These are phyloP conservation scores for Rhytidhysteron rufulum DNA, from an alignment of 2,329 filamentous ascomycete species.

Conservation along the genomic window DNA sequence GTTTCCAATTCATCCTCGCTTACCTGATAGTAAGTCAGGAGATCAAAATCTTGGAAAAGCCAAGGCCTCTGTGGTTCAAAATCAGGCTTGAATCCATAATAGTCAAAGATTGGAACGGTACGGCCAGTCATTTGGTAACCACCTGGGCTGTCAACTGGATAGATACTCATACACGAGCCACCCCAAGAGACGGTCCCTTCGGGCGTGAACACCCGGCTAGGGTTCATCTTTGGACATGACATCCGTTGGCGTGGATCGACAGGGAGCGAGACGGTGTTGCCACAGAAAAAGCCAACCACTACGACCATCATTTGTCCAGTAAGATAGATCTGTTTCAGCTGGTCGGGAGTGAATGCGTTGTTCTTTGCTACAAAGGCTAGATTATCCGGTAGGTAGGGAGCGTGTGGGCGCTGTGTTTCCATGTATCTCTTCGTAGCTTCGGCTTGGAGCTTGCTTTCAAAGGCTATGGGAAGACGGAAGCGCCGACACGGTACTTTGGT, in stretches of 20 bases:
- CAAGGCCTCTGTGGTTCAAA: slow-evolving; percentile 48
- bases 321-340: slow-evolving; percentile 51
- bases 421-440: slow-evolving; percentile 59
- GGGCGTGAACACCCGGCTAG: slow-evolving; percentile 54
- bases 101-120: slow-evolving; percentile 53
- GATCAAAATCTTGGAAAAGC: slow-evolving; percentile 56
- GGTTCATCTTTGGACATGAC: slow-evolving; percentile 55
- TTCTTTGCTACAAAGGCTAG: slow-evolving; percentile 55
- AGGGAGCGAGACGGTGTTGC: slow-evolving; percentile 50
- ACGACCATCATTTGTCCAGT: slow-evolving; percentile 51
- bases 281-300: slow-evolving; percentile 54
- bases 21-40: slow-evolving; percentile 54
- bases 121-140: slow-evolving; percentile 54
- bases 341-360: slow-evolving; percentile 49
- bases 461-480: slow-evolving; percentile 42
- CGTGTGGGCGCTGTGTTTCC: slow-evolving; percentile 58
- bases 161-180: slow-evolving; percentile 52
- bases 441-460: slow-evolving; percentile 40
- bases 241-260: slow-evolving; percentile 53
- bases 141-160: slow-evolving; percentile 55
- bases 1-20: slow-evolving; percentile 49
- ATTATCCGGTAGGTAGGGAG: slow-evolving; percentile 61
- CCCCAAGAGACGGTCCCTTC: slow-evolving; percentile 56
- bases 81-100: slow-evolving; percentile 49
- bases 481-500: slow-evolving; percentile 41